These are phyloP conservation scores for Trametes pubescens DNA, from an alignment of 1,284 basidiomycete species.

Conservation along the genomic window DNA sequence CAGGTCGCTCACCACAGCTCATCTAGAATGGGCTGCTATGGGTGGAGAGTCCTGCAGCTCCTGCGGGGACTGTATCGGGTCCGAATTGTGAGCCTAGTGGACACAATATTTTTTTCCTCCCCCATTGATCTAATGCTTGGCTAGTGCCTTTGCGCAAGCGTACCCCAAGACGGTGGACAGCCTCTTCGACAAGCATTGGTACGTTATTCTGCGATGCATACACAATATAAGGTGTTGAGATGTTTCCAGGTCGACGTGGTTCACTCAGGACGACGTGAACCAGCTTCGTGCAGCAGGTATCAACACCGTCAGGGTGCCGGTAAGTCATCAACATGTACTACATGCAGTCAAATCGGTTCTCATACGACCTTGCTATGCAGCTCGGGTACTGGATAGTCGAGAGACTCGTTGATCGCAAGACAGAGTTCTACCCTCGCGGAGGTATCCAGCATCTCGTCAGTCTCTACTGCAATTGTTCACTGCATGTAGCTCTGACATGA, in stretches of 20 bases:
- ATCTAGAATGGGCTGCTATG: slow-evolving; percentile 68
- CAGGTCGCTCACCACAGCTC: neutral
- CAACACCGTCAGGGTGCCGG: slow-evolving; percentile 80
- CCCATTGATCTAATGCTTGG: neutral
- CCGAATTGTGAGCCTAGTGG: slow-evolving; percentile 58
- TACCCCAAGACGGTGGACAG: slow-evolving; percentile 66
- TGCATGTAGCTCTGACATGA: neutral
- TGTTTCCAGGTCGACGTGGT: slow-evolving; percentile 67
- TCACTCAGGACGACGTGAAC: slow-evolving; percentile 68
- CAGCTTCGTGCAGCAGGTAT: slow-evolving; percentile 61
- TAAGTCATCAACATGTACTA: slow-evolving; percentile 43
- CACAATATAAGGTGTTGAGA: neutral
- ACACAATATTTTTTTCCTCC: neutral
- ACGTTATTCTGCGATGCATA: slow-evolving; percentile 16
- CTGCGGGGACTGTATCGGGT: slow-evolving; percentile 63
- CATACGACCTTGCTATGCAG: slow-evolving; percentile 43
- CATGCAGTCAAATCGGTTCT: neutral
- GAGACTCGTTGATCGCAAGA: slow-evolving; percentile 64
- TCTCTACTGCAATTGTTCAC: neutral
- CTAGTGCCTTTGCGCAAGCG: slow-evolving; percentile 64
- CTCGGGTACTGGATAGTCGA: slow-evolving; percentile 86
- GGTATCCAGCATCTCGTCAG: slow-evolving; percentile 70
- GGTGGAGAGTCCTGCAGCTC: slow-evolving; percentile 63
- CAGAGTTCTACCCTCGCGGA: slow-evolving; percentile 73
- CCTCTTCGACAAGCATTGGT: slow-evolving; percentile 73